Evolutionary conservation across 2,329 filamentous ascomycete species (phyloP), one percentile per base, ranked within the genome.

Genomic region (Ophiognomonia clavigignenti-juglandacearum): DNA sequence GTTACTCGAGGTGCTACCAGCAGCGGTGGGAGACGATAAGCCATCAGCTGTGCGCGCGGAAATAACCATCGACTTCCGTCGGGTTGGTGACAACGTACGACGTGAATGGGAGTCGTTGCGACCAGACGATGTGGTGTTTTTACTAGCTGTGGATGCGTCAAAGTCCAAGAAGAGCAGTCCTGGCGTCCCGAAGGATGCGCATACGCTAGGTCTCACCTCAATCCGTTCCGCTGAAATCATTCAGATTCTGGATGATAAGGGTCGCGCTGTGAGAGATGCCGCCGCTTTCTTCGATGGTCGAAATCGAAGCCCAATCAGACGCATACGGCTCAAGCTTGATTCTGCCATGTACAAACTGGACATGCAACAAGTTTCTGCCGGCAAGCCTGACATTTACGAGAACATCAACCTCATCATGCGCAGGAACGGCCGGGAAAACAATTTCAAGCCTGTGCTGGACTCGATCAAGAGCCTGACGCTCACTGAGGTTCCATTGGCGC

Each of bases 401-500:
- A 76, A 75, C 27, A 83, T 98, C 59, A 98, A 98, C 60, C 69
- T 97, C 34, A 72, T 98, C 45, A 77, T 96, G 43, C 84, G 93
- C 48, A 80, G 93, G 56, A 85, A 82, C 61, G 85, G 88, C 23
- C 78, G 91, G 50, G 93, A 98, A 66, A 98, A 98, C 69, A 98
- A 98, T 65, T 98, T 98, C 74, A 95, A 88, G 61, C 83, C 91
- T 9, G 84, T 98, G 9, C 74, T 98, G 29, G 88, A 96, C 58
- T 96, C 91, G 1, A 95, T 98, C 61, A 88, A 86, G 60, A 87
- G 82, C 54, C 77, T 98, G 24, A 86, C 89, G 2, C 73, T 95
- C 27, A 90, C 90, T 1, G 88, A 95, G 57, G 83, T 92, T 18
- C 86, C 88, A 6, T 75, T 97, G 45, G 90, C 93, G 13, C 80